These are phyloP conservation scores for Ambrosia artemisiifolia DNA, from an alignment of 129 eudicot species.

Conservation along the genomic window DNA sequence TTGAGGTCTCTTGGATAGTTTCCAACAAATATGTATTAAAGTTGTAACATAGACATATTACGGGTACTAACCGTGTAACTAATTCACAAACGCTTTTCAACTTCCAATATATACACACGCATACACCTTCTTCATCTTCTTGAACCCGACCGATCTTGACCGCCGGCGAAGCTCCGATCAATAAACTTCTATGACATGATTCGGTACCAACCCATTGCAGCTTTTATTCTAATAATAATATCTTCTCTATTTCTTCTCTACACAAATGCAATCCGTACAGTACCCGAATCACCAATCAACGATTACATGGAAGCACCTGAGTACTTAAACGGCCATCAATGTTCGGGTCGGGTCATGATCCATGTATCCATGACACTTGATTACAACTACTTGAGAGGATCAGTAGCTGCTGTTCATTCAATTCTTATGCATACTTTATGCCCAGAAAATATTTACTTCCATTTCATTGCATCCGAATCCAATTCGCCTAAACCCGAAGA, in stretches of 20 bases:
- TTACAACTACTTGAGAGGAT: conserved; percentile 58
- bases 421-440: conserved; percentile 57
- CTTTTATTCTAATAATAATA: background rate
- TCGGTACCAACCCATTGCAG: background rate
- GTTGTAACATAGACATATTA: too few relatives aligned
- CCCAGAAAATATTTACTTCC: conserved; percentile 63
- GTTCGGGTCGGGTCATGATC: conserved; percentile 29
- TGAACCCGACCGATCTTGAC: too few relatives aligned
- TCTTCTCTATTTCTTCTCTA: background rate
- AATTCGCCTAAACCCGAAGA: conserved; percentile 26
- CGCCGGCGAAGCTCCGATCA: too few relatives aligned
- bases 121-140: background rate
- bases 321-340: conserved; percentile 39
- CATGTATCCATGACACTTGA: conserved; percentile 84
- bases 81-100: too few relatives aligned
- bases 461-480: conserved; percentile 50
- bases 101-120: background rate
- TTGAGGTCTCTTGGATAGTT: too few relatives aligned
- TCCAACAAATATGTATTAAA: too few relatives aligned
- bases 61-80: too few relatives aligned
- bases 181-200: background rate
- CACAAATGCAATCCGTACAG: background rate
- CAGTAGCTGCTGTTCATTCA: conserved; percentile 79
- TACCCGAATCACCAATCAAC: background rate
- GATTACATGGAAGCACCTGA: conserved; percentile 51